Base-by-base conservation (phyloP, 106 monocot species). In the Allium fistulosum region DNA sequence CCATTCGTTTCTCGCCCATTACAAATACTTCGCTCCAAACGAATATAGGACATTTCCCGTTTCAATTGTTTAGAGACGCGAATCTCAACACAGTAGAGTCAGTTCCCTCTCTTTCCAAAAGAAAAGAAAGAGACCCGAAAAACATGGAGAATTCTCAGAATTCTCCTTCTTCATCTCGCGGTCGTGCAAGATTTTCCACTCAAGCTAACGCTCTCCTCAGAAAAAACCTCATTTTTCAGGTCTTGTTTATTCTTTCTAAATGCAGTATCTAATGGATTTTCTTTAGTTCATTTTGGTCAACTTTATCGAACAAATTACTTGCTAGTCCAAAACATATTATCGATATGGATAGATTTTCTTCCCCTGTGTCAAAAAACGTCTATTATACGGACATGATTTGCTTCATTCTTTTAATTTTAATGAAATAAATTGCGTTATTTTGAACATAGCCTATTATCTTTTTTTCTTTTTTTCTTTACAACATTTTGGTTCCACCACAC, bases 141-240 rank as follows among this genome's bases (percentile, higher is more conserved):
- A 37, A 37, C 37, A 37, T 37, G 37, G 37, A 37, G 37, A 37
- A 37, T 37, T 4, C 37, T 37, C 37, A 5, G 0, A 37, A 37
- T 37, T 2, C n/a, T 51, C 12, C 66, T n/a, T 22, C 71, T 15
- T 57, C 72, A 5, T 69, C 67, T 63, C 58, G 74, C 11, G 65
- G 74, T 15, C 37, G 76, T 1, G 77, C 82, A 7, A 80, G 71
- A 61, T 80, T 80, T 60, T 26, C 66, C 17, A 80, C 87, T 46
- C 87, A 87, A 62, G 82, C 82, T 57, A 66, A 87, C 37, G 87
- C 87, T 57, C 82, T 87, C 72, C 80, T 87, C 48, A 26, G 87
- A 15, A 87, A 87, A 69, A 87, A 87, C 55, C 80, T 87, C 74
- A 80, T 66, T 51, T 87, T 80, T 68, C 86, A 82, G 86, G 82